Evolutionary conservation across 108 stramenopile species (phyloP).

Genomic region (Discostella stelligeroides): DNA sequence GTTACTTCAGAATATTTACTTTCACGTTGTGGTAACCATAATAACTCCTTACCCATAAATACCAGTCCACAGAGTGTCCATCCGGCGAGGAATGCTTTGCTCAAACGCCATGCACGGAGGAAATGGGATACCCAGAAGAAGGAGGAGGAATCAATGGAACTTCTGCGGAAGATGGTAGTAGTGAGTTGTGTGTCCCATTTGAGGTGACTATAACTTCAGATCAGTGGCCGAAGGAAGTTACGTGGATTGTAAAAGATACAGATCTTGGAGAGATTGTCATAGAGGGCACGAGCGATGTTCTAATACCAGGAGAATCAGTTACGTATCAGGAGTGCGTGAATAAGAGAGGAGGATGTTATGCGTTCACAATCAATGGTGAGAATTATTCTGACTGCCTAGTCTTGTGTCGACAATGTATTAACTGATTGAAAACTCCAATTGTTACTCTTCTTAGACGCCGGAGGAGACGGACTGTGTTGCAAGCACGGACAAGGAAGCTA

Average conservation of each 20-base stretch:
- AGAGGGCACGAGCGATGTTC: slow-evolving; percentile 30
- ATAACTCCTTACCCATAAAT: no score
- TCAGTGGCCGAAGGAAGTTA: slow-evolving; percentile 48
- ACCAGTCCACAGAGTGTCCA: slow-evolving; percentile 28
- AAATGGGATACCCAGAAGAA: slow-evolving; percentile 45
- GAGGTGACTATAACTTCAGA: slow-evolving; percentile 42
- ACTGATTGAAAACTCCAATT: neutral
- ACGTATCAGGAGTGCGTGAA: slow-evolving; percentile 36
- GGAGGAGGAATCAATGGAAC: slow-evolving; percentile 11
- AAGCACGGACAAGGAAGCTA: slow-evolving; percentile 47
- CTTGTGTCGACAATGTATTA: no score
- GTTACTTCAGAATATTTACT: no score
- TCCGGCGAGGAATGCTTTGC: slow-evolving; percentile 38
- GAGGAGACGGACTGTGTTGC: slow-evolving; percentile 59
- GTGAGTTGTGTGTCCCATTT: slow-evolving; percentile 37
- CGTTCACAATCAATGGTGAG: slow-evolving; percentile 31
- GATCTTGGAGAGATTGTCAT: slow-evolving; percentile 31
- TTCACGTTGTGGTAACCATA: no score
- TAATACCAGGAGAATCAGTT: slow-evolving; percentile 28
- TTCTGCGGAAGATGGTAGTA: neutral
- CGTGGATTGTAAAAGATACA: slow-evolving; percentile 35
- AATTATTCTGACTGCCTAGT: no score
- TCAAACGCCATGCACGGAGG: slow-evolving; percentile 39
- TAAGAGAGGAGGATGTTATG: slow-evolving; percentile 32
- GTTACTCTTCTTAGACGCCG: slow-evolving; percentile 27